Conservation (phyloP, 2,329 filamentous ascomycete species). For the Aspergillus oerlinghausenensis region DNA sequence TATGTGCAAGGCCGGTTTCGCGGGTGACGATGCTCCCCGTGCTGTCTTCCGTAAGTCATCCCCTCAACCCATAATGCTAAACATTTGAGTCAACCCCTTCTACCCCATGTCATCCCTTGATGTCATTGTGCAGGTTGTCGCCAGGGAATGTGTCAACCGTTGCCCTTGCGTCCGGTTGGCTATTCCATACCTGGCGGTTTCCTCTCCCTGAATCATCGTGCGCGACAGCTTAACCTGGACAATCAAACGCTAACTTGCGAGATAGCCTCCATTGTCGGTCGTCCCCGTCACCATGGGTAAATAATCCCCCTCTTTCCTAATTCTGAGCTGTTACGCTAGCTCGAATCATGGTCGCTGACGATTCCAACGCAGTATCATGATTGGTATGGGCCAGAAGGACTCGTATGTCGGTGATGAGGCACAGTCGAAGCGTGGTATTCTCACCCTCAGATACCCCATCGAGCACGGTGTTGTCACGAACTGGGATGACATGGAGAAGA, state of each 20-base stretch:
- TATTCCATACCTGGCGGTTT: neutral
- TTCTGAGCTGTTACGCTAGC: conserved; percentile 1
- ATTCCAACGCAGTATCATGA: conserved; percentile 80
- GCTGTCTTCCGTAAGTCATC: conserved; percentile 97
- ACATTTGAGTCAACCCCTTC: conserved; percentile 9
- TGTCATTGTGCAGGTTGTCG: neutral
- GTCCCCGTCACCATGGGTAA: conserved; percentile 99
- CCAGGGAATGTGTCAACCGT: neutral
- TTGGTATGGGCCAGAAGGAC: conserved; percentile 99
- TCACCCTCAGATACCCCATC: conserved; percentile 98
- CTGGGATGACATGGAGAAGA: conserved; percentile 99
- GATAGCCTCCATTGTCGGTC: conserved; percentile 96
- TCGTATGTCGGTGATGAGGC: conserved; percentile 99
- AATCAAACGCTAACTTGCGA: conserved; percentile 18
- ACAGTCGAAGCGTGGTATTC: conserved; percentile 99
- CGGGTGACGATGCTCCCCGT: conserved; percentile 99
- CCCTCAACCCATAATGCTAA: conserved; percentile 23
- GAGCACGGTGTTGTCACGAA: conserved; percentile 99
- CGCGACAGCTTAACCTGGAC: neutral
- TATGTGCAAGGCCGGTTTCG: conserved; percentile 99
- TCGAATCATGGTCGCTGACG: conserved; percentile 26
- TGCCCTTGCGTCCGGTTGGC: conserved; percentile 25
- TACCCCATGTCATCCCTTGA: conserved; percentile 1
- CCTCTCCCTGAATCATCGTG: neutral
- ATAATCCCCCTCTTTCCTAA: conserved; percentile 34